phyloP scores from a whole-genome alignment of 208 protist species.

The Leishmania aethiopica region DNA sequence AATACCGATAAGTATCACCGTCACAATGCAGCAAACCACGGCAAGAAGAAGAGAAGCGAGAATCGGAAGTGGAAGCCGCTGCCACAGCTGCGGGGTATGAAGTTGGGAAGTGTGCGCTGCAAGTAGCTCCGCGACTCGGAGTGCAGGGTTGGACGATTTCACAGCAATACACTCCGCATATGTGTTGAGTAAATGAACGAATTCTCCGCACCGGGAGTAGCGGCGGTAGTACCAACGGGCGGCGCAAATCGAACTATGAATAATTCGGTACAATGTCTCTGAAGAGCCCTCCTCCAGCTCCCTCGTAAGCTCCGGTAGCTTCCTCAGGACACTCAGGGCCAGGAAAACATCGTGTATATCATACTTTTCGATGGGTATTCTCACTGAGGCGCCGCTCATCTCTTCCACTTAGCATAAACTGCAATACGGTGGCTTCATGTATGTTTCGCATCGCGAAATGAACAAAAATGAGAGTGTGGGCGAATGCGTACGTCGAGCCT shows the following conservation, averaged over 20 bases:
- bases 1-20: conserved; percentile 20
- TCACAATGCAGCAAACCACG: conserved; percentile 13
- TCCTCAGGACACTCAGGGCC: conserved; percentile 25
- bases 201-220: conserved; percentile 20
- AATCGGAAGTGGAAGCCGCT: conserved; percentile 18
- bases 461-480: not conserved
- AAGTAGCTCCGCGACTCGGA: conserved; percentile 21
- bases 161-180: conserved; percentile 25
- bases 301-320: conserved; percentile 22
- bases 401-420: not conserved
- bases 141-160: not conserved
- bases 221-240: conserved; percentile 35
- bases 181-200: conserved; percentile 29
- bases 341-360: conserved; percentile 25
- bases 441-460: not conserved
- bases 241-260: conserved; percentile 20
- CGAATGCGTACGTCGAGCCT: not conserved
- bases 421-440: not conserved
- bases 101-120: conserved; percentile 18
- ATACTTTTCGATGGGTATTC: conserved; percentile 19
- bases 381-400: conserved; percentile 5
- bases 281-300: conserved; percentile 1
- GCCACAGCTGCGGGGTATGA: conserved; percentile 17
- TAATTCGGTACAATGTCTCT: conserved; percentile 9
- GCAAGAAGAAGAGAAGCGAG: conserved; percentile 19